phyloP scores from a whole-genome alignment of 1,284 basidiomycete species.

The Ganoderma meredithae region DNA sequence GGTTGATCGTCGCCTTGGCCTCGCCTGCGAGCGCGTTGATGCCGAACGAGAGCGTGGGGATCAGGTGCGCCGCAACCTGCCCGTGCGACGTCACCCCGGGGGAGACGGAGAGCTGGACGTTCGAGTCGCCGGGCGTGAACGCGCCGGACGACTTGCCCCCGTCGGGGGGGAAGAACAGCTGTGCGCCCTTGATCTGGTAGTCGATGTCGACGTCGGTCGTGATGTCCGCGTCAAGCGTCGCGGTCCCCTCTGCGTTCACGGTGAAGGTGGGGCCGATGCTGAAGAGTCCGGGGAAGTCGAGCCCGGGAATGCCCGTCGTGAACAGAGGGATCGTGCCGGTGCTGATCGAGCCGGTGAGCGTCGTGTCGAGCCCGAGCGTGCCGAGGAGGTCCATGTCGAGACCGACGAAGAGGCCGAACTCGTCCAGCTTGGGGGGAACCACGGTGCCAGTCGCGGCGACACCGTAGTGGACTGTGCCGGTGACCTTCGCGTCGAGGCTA shows the following conservation, averaged over 20 bases:
- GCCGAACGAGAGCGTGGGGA: constrained; percentile 55
- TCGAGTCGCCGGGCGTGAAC: constrained; percentile 37
- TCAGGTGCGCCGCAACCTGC: constrained; percentile 54
- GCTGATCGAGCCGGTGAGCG: constrained; percentile 44
- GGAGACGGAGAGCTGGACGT: constrained; percentile 50
- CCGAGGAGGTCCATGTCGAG: constrained; percentile 37
- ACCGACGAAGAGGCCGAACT: constrained; percentile 45
- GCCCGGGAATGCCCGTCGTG: constrained; percentile 47
- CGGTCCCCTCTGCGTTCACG: constrained; percentile 28
- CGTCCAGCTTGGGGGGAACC: constrained; percentile 47
- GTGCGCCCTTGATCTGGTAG: constrained; percentile 43
- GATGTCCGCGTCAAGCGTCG: constrained; percentile 31
- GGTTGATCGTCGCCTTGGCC: constrained; percentile 48
- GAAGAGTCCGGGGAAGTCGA: constrained; percentile 49
- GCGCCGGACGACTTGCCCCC: constrained; percentile 16
- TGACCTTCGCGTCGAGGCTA: constrained; percentile 48
- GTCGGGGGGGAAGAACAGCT: constrained; percentile 52
- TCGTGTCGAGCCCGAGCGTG: constrained; percentile 39
- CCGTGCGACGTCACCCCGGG: constrained; percentile 50
- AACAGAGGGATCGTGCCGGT: constrained; percentile 46
- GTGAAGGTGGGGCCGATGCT: constrained; percentile 44
- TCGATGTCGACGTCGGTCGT: constrained; percentile 28
- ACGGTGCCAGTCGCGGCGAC: constrained; percentile 47
- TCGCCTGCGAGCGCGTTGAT: constrained; percentile 47
- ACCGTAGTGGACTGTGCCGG: constrained; percentile 48